Base-by-base conservation (phyloP, 495 filamentous ascomycete species). In the Haplographium delicatum region DNA sequence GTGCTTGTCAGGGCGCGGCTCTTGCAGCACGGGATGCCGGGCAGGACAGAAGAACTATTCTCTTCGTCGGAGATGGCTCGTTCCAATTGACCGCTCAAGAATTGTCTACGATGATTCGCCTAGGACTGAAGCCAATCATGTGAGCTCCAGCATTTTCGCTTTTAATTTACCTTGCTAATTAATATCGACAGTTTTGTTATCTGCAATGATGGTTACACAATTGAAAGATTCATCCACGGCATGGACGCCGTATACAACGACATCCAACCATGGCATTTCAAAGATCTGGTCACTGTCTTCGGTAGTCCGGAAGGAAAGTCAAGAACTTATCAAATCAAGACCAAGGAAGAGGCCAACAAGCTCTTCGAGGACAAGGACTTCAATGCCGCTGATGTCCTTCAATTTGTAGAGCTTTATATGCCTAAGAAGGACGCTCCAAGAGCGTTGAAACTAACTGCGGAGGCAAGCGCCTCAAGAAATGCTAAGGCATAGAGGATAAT, bases 341-440 rank as follows among this genome's bases (percentile, higher is more conserved):
- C 85, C 13, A 79, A 83, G 60, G 73, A 80, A 20, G 80, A 90
- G 62, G 68, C 91, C 10, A 75, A 83, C 51, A 62, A 72, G 27
- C 68, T 95, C 31, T 85, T 95, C 53, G 72, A 64, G 1, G 74
- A 91, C 51, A 53, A 79, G 51, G 70, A 78, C 20, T 95, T 95
- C 62, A 75, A 72, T 41, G 64, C 62, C 45, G 62, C 71, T 23
- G 59, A 63, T 20, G 66, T 57, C 30, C 38, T 74, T 43, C 66
- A 91, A 70, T 76, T 96, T 65, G 90, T 95, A 22, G 91, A 96
- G 69, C 46, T 95, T 42, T 88, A 89, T 62, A 91, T 95, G 80
- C 82, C 82, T 15, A 84, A 81, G 65, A 77, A 89, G 47, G 91
- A 95, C 66, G 83, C 88, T 20, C 90, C 89, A 0, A 64, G 72